Conservation (phyloP, 345 rosid species). For the Jatropha curcas region DNA sequence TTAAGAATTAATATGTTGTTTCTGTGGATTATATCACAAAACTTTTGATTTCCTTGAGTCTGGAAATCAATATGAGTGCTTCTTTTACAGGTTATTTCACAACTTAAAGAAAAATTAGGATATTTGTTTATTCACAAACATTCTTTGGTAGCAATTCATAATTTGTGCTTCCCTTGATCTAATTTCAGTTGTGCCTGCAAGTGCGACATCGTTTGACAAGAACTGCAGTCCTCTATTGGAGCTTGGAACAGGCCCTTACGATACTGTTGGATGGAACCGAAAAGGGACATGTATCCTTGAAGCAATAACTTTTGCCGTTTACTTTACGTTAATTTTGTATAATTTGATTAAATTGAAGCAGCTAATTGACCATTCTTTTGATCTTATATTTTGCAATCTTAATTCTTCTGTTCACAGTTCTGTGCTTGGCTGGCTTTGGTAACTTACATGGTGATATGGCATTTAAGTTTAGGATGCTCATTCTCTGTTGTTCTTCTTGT, state of each 20-base stretch:
- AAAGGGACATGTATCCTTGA: conserved; percentile 82
- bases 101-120: background rate
- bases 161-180: conserved; percentile 48
- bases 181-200: conserved; percentile 83
- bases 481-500: background rate
- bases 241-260: conserved; percentile 82
- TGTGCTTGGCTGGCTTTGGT: conserved; percentile 97
- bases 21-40: background rate
- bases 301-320: conserved; percentile 1
- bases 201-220: conserved; percentile 79
- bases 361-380: conserved; percentile 4
- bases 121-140: too few species aligned
- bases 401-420: conserved; percentile 46
- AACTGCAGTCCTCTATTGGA: conserved; percentile 82
- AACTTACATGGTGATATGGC: conserved; percentile 98
- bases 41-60: background rate
- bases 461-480: conserved; percentile 12
- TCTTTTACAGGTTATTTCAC: background rate
- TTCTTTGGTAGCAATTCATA: too few species aligned
- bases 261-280: conserved; percentile 95
- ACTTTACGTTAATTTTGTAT: background rate
- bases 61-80: background rate
- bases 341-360: conserved; percentile 6
- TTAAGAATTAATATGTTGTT: too few species aligned
- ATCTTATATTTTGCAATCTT: conserved; percentile 35